Percentiles rank a stretch among this genome's conserved stretches.
These are phyloP conservation scores for Suhomyces wounanorum DNA, from an alignment of 1,139 yeast genomes.

Conservation along the genomic window DNA sequence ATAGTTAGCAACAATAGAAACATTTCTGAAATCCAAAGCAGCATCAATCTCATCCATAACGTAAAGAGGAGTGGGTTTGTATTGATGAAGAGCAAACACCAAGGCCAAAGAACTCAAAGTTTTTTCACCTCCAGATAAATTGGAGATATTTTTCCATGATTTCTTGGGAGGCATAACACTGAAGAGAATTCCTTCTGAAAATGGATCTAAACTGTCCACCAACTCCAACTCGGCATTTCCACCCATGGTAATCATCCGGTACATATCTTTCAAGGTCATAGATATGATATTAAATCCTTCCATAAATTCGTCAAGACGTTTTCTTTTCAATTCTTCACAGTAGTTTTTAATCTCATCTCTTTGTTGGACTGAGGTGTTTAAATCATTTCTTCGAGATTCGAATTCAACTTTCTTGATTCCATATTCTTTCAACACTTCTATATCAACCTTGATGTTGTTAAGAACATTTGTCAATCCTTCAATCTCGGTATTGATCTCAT, in stretches of 20 bases:
- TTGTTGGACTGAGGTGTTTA: conserved; percentile 64
- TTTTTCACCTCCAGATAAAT: conserved; percentile 97
- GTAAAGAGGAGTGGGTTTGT: conserved; percentile 95
- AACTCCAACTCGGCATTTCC: conserved; percentile 97
- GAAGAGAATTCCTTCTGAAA: conserved; percentile 92
- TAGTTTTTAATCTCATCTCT: conserved; percentile 67
- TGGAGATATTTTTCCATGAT: conserved; percentile 94
- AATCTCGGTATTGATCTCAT: conserved; percentile 53
- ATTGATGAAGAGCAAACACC: conserved; percentile 94
- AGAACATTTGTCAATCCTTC: conserved; percentile 58
- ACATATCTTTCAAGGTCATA: conserved; percentile 90
- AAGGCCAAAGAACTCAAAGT: conserved; percentile 92
- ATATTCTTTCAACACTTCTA: conserved; percentile 77
- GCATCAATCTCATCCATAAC: conserved; percentile 99
- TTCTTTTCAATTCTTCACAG: conserved; percentile 71
- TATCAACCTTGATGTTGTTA: conserved; percentile 63
- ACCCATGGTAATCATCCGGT: conserved; percentile 98
- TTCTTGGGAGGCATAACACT: conserved; percentile 99
- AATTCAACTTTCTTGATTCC: conserved; percentile 67
- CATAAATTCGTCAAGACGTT: conserved; percentile 87
- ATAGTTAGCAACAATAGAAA: conserved; percentile 94
- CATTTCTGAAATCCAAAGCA: conserved; percentile 95
- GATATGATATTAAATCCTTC: conserved; percentile 88
- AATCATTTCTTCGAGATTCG: conserved; percentile 59
- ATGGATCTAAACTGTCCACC: conserved; percentile 96